Evolutionary conservation across 768 basidiomycete genomes (phyloP).

Genomic region (Leccinum broughii): DNA sequence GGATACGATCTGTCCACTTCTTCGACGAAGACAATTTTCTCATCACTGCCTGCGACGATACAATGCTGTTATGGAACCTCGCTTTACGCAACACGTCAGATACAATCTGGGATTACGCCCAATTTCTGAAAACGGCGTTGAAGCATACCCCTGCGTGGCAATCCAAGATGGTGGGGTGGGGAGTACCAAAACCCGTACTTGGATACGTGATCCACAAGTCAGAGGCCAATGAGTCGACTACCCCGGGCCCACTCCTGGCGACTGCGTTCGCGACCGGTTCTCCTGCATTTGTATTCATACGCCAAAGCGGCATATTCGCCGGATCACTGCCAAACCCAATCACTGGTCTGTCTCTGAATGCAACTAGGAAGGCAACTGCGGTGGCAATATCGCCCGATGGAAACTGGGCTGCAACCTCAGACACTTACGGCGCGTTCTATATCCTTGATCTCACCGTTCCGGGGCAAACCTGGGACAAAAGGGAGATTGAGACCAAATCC

Average conservation of each 20-base stretch:
- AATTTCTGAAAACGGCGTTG: neutral
- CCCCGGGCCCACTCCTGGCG: neutral
- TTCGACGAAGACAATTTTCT: conserved; percentile 12
- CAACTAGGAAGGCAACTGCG: neutral
- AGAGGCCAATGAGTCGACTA: neutral
- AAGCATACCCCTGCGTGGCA: conserved; percentile 5
- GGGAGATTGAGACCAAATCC: neutral
- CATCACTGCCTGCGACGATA: conserved; percentile 8
- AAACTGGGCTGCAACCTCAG: conserved; percentile 15
- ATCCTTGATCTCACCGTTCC: conserved; percentile 9
- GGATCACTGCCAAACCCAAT: conserved; percentile 1
- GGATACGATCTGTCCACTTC: conserved; percentile 18
- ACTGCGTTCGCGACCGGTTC: conserved; percentile 6
- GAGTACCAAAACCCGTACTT: neutral
- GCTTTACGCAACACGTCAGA: conserved; percentile 4
- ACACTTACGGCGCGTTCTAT: conserved; percentile 4
- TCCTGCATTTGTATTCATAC: conserved; percentile 6
- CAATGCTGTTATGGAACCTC: conserved; percentile 11
- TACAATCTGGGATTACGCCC: neutral
- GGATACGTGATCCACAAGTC: neutral
- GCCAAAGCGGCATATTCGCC: neutral
- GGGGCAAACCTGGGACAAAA: neutral
- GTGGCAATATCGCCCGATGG: conserved; percentile 26
- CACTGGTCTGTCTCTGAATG: neutral
- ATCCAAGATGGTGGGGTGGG: conserved; percentile 6